Conservation (phyloP, 2,329 filamentous ascomycete species). For the Mycogone perniciosa region DNA sequence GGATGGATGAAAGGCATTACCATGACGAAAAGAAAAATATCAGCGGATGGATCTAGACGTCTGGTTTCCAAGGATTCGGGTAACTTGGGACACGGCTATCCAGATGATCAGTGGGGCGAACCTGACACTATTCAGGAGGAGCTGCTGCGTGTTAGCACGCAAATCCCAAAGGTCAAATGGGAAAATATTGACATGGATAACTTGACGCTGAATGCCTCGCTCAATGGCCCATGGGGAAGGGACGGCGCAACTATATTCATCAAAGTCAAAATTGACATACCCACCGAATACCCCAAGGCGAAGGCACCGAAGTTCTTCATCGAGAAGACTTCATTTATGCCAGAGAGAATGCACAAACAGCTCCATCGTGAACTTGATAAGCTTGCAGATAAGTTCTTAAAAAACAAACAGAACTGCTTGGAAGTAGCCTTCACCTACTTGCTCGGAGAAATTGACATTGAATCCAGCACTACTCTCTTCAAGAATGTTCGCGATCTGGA, state of each 20-base stretch:
- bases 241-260: conserved; percentile 53
- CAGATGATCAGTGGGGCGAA: conserved; percentile 53
- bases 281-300: conserved; percentile 50
- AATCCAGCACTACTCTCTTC: conserved; percentile 54
- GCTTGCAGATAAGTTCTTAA: conserved; percentile 49
- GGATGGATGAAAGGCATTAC: conserved; percentile 66
- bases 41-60: conserved; percentile 34
- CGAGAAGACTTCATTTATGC: conserved; percentile 57
- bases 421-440: conserved; percentile 58
- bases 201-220: conserved; percentile 51
- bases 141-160: conserved; percentile 54
- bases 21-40: conserved; percentile 50
- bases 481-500: conserved; percentile 59
- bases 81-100: conserved; percentile 45
- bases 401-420: conserved; percentile 54
- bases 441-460: conserved; percentile 56
- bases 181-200: conserved; percentile 59
- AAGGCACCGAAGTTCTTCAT: conserved; percentile 54
- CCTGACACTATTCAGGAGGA: conserved; percentile 60
- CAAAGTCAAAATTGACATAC: conserved; percentile 56
- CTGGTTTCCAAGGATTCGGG: conserved; percentile 46
- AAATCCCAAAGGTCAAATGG: conserved; percentile 58
- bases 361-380: conserved; percentile 51
- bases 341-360: conserved; percentile 44
- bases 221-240: conserved; percentile 59